A percentile compares a stretch with the other conserved stretches of the same genome.
Conservation (phyloP, 441 rosid genomes). For the Mallotus repandus region DNA sequence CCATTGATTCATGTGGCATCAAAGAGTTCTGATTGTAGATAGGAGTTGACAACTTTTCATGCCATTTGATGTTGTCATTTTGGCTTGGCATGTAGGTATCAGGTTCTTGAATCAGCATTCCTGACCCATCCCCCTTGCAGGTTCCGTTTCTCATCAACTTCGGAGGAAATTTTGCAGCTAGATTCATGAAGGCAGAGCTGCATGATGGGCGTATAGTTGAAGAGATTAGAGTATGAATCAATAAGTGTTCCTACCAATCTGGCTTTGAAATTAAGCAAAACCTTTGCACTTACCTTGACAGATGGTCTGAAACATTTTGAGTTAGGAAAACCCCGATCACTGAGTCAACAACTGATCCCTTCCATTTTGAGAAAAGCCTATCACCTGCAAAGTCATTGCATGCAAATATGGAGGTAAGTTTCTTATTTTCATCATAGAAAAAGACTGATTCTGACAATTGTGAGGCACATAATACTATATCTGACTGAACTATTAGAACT, state of each 20-base stretch:
- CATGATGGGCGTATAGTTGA: slow-evolving; percentile 31
- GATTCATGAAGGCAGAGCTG: slow-evolving; percentile 97
- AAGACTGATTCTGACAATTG: neutral
- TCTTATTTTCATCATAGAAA: too few species aligned
- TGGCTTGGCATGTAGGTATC: slow-evolving; percentile 44
- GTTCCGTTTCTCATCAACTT: slow-evolving; percentile 40
- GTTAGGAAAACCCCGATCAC: slow-evolving; percentile 97
- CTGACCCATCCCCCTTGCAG: slow-evolving; percentile 29
- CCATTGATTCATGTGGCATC: slow-evolving; percentile 37
- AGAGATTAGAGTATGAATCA: slow-evolving; percentile 18
- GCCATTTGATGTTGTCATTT: slow-evolving; percentile 44
- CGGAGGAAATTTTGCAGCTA: slow-evolving; percentile 76
- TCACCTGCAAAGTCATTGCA: slow-evolving; percentile 64
- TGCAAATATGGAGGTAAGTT: slow-evolving; percentile 15
- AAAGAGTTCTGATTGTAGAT: slow-evolving; percentile 39
- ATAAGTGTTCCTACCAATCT: slow-evolving; percentile 11
- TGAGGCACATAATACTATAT: slow-evolving; percentile 1
- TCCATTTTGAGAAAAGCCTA: slow-evolving; percentile 96
- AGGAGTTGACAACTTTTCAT: slow-evolving; percentile 34
- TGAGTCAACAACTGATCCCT: slow-evolving; percentile 98
- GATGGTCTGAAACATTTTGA: slow-evolving; percentile 97
- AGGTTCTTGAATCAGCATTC: slow-evolving; percentile 62
- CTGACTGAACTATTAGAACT: neutral
- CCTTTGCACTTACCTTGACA: slow-evolving; percentile 68
- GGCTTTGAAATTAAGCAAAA: slow-evolving; percentile 17